Evolutionary conservation across 345 rosid genomes (phyloP).

Genomic region (Hibiscus tridactylites): DNA sequence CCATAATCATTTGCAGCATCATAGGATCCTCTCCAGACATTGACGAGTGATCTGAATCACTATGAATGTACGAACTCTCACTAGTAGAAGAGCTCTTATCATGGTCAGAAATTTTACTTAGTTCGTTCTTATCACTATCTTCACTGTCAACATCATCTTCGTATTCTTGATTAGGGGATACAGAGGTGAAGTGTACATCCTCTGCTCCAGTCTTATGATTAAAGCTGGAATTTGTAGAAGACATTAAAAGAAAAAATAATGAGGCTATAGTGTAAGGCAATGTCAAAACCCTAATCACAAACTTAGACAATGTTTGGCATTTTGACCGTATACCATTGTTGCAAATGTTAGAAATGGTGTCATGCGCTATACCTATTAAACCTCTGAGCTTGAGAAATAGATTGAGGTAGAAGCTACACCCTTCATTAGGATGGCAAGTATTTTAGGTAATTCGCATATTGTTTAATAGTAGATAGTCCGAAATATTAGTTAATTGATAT

Average conservation of each 20-base stretch:
- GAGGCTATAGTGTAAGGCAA: neutral
- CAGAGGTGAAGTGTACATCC: slow-evolving; percentile 70
- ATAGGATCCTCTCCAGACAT: slow-evolving; percentile 24
- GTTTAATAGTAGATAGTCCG: neutral
- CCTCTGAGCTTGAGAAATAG: no score
- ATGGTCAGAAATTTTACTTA: slow-evolving; percentile 17
- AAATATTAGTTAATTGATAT: neutral
- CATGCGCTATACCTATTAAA: no score
- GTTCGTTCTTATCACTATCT: slow-evolving; percentile 18
- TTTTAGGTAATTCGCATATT: neutral
- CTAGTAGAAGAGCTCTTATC: slow-evolving; percentile 14
- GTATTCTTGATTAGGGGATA: slow-evolving; percentile 39
- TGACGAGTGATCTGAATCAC: slow-evolving; percentile 20
- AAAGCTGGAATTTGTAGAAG: slow-evolving; percentile 36
- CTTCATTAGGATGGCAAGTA: slow-evolving; percentile 1
- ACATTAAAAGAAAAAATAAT: neutral
- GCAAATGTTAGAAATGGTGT: neutral
- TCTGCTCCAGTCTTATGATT: slow-evolving; percentile 91
- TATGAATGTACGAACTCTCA: slow-evolving; percentile 13
- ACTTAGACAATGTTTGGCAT: neutral
- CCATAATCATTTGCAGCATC: slow-evolving; percentile 78
- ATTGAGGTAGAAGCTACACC: no score
- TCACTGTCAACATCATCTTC: slow-evolving; percentile 26
- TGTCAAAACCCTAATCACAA: neutral
- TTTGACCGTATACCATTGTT: neutral